Conservation (phyloP, 73 alveolate species). For the Stentor roeselii region DNA sequence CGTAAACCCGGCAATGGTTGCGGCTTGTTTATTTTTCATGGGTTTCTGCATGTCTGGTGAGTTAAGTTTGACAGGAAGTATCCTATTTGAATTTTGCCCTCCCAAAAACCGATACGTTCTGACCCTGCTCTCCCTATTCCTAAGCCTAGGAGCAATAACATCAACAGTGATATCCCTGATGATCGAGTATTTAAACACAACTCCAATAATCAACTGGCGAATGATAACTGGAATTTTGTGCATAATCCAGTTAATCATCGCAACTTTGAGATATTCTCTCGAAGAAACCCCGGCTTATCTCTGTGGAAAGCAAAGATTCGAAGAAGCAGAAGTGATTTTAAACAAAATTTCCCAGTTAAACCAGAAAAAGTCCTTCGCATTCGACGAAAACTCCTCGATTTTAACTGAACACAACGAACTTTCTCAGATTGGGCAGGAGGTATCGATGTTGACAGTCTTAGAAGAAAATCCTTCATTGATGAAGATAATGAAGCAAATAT, state of each 20-base stretch:
- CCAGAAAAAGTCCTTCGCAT: no score
- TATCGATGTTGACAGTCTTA: no score
- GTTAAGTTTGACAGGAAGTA: neutral
- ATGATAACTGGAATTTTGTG: neutral
- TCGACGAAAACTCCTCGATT: no score
- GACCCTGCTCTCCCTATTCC: neutral
- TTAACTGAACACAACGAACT: no score
- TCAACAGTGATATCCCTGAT: neutral
- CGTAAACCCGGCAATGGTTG: neutral
- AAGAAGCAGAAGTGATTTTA: no score
- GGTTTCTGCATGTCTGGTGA: neutral
- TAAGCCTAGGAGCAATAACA: neutral
- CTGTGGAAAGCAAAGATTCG: no score
- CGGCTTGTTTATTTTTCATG: neutral
- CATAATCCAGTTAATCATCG: neutral
- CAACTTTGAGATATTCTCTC: neutral
- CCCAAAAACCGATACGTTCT: neutral
- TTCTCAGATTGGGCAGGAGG: no score
- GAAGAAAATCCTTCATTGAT: no score
- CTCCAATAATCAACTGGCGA: neutral
- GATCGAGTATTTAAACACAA: neutral
- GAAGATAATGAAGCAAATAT: no score
- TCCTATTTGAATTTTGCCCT: neutral
- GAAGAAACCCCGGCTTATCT: neutral
- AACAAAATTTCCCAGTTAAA: no score